Percentiles rank a stretch among this genome's conserved stretches.
Evolutionary conservation across 2,329 filamentous ascomycete species (phyloP).

Genomic region (Pezicula carpinea): DNA sequence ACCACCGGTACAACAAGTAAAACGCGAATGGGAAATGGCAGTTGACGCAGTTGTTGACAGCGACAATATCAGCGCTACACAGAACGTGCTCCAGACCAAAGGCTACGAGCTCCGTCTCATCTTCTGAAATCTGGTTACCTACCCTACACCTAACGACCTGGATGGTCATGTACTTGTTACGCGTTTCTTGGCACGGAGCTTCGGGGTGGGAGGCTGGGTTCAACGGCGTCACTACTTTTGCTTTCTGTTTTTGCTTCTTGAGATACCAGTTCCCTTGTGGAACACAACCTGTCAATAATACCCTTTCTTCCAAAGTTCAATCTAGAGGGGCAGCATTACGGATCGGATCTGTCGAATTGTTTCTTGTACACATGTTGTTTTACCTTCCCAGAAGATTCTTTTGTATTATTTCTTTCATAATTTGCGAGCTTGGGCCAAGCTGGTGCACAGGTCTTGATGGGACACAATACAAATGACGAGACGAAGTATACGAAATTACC

Average conservation of each 20-base stretch:
- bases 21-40: conserved; percentile 59
- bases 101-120: conserved; percentile 30
- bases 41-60: conserved; percentile 38
- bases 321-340: conserved; percentile 12
- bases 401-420: not conserved
- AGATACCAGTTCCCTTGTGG: conserved; percentile 24
- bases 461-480: not conserved
- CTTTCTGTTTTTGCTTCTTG: conserved; percentile 20
- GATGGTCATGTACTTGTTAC: conserved; percentile 26
- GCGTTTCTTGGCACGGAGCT: conserved; percentile 8
- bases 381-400: conserved; percentile 7
- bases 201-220: conserved; percentile 9
- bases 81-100: conserved; percentile 21
- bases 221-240: conserved; percentile 15
- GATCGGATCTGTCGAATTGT: conserved; percentile 6
- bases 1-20: conserved; percentile 32
- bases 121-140: conserved; percentile 24
- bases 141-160: conserved; percentile 18
- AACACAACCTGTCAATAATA: conserved; percentile 13
- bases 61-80: conserved; percentile 17
- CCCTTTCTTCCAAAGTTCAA: conserved; percentile 7
- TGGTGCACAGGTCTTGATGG: not conserved
- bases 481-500: conserved; percentile 12
- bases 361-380: conserved; percentile 3
- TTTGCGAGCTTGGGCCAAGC: not conserved